A percentile compares a stretch with the other conserved stretches of the same genome.
Conservation (phyloP, 148 eudicot genomes). For the Amaranthus palmeri region DNA sequence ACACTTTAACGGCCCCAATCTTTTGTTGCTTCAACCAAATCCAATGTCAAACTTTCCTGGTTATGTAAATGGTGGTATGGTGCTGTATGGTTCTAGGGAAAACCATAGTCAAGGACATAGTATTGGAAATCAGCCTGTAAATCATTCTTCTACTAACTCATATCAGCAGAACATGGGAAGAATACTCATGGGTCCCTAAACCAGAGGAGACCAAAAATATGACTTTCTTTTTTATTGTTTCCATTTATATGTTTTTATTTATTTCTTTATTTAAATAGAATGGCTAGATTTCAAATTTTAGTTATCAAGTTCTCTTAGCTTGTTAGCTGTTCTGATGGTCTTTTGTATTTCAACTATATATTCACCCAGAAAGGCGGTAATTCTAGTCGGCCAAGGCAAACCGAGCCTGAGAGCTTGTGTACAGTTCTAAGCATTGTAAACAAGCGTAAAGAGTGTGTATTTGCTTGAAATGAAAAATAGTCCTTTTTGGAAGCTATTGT, state of each 20-base stretch:
- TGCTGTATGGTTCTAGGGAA: slow-evolving; percentile 53
- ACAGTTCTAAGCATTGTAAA: slow-evolving; percentile 1
- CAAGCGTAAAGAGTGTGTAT: background rate
- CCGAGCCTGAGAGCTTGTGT: slow-evolving; percentile 18
- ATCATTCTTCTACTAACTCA: slow-evolving; percentile 52
- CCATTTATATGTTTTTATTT: slow-evolving; percentile 7
- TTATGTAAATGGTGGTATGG: slow-evolving; percentile 56
- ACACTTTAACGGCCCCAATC: slow-evolving; percentile 28
- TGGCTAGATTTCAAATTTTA: slow-evolving; percentile 13
- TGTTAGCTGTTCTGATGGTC: slow-evolving; percentile 9
- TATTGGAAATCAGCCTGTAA: slow-evolving; percentile 46
- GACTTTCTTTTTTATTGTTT: slow-evolving; percentile 7
- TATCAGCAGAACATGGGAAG: slow-evolving; percentile 66
- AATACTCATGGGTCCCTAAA: slow-evolving; percentile 64
- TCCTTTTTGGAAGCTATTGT: no score
- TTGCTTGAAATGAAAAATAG: no score
- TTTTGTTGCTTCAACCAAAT: slow-evolving; percentile 36
- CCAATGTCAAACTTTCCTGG: slow-evolving; percentile 46
- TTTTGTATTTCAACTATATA: slow-evolving; percentile 20
- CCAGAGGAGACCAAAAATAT: slow-evolving; percentile 14
- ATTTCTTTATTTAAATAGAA: slow-evolving; percentile 15
- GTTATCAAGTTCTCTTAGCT: slow-evolving; percentile 12
- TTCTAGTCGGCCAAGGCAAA: slow-evolving; percentile 9
- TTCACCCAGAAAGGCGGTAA: background rate
- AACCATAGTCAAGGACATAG: slow-evolving; percentile 44